Evolutionary conservation across 345 rosid genomes (phyloP).

Genomic region (Populus davidiana): DNA sequence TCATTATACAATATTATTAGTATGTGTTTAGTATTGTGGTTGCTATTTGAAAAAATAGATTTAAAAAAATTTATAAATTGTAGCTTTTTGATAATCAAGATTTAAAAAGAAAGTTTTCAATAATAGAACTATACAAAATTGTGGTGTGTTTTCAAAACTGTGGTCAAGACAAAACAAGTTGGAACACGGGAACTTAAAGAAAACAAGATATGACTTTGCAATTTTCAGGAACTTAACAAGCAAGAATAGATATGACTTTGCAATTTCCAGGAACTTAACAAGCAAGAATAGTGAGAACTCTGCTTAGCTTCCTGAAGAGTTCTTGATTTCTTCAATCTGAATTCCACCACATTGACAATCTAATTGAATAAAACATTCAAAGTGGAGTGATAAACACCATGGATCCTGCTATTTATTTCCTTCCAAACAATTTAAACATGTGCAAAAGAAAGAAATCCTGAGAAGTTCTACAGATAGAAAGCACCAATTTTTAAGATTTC

Average conservation of each 20-base stretch:
- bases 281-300: not conserved
- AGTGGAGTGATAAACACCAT: not conserved
- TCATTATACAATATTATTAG: not conserved
- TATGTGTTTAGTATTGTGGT: too few species aligned
- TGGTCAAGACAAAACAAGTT: too few species aligned
- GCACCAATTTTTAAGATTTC: not conserved
- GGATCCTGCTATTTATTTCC: not conserved
- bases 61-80: too few species aligned
- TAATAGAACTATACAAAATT: too few species aligned
- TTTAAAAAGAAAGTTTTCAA: too few species aligned
- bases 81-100: too few species aligned
- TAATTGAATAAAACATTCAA: not conserved
- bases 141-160: too few species aligned
- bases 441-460: not conserved
- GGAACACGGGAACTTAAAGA: not conserved
- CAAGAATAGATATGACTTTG: not conserved
- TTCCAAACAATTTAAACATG: not conserved
- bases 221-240: not conserved
- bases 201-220: not conserved
- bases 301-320: not conserved
- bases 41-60: too few species aligned
- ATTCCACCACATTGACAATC: not conserved
- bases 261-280: not conserved
- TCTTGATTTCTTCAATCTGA: too few species aligned
- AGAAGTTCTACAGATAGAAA: not conserved